phyloP scores from a whole-genome alignment of 1,139 yeast genomes.

The Candida gigantensis region DNA sequence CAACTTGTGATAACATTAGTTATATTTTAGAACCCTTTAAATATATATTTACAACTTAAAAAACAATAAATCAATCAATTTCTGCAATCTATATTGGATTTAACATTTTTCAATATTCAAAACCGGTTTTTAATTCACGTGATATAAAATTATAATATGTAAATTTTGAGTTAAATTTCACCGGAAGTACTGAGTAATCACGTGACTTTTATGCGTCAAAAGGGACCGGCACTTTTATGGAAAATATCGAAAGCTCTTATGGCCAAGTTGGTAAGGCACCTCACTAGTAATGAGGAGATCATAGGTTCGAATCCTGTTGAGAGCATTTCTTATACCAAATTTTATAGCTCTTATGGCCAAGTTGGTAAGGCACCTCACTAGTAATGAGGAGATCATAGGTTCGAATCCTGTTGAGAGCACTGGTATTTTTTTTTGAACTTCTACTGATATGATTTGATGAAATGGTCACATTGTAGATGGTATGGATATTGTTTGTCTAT shows the following conservation, averaged over 20 bases:
- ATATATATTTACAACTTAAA: no score
- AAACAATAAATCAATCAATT: no score
- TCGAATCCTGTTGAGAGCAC: conserved; percentile 82
- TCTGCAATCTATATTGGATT: no score
- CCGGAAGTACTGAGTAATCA: background rate
- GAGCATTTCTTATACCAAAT: conserved; percentile 43
- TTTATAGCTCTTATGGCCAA: conserved; percentile 61
- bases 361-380: conserved; percentile 93
- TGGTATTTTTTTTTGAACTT: conserved; percentile 16
- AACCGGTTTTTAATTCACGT: no score
- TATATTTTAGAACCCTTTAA: no score
- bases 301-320: conserved; percentile 84
- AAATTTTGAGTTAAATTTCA: no score
- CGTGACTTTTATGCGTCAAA: background rate
- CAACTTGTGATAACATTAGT: no score
- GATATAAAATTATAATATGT: background rate
- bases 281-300: conserved; percentile 90
- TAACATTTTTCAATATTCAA: no score
- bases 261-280: conserved; percentile 78
- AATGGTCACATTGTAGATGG: no score
- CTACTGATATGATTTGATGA: conserved; percentile 2
- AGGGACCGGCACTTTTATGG: background rate
- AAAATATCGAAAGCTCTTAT: conserved; percentile 3
- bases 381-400: conserved; percentile 90
- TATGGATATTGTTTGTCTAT: conserved; percentile 4